Evolutionary conservation across 331 rosid species (phyloP).

Genomic region (Quercus lobata): DNA sequence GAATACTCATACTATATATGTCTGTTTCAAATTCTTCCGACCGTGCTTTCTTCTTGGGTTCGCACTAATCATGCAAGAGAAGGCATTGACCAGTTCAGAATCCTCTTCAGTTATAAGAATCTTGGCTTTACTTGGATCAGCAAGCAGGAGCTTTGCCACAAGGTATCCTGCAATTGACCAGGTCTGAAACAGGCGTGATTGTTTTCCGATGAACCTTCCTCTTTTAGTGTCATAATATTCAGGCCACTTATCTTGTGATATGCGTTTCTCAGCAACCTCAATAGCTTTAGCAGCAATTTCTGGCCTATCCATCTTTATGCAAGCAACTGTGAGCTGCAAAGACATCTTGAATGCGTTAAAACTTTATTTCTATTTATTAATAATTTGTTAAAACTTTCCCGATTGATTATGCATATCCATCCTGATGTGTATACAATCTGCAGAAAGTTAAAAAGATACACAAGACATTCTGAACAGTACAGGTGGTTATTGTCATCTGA

Average conservation of each 20-base stretch:
- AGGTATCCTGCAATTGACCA: slow-evolving; percentile 93
- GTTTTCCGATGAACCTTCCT: slow-evolving; percentile 71
- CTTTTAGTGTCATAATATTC: slow-evolving; percentile 77
- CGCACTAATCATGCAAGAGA: slow-evolving; percentile 51
- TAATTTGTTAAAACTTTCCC: neutral
- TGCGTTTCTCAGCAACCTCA: slow-evolving; percentile 55
- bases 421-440: neutral
- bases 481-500: neutral
- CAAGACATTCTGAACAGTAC: neutral
- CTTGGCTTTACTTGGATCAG: slow-evolving; percentile 73
- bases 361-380: neutral
- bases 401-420: slow-evolving; percentile 8
- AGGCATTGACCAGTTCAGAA: slow-evolving; percentile 71
- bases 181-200: slow-evolving; percentile 63
- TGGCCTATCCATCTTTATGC: slow-evolving; percentile 82
- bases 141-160: slow-evolving; percentile 63
- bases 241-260: slow-evolving; percentile 79
- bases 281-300: slow-evolving; percentile 73
- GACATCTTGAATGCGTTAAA: slow-evolving; percentile 9
- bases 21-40: slow-evolving; percentile 45
- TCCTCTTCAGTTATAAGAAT: slow-evolving; percentile 75
- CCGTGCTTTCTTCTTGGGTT: slow-evolving; percentile 72
- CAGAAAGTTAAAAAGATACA: neutral
- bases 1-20: slow-evolving; percentile 52
- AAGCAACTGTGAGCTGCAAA: slow-evolving; percentile 81